Base-by-base conservation (phyloP, 495 filamentous ascomycete genomes). In the Pseudevernia furfuracea region DNA sequence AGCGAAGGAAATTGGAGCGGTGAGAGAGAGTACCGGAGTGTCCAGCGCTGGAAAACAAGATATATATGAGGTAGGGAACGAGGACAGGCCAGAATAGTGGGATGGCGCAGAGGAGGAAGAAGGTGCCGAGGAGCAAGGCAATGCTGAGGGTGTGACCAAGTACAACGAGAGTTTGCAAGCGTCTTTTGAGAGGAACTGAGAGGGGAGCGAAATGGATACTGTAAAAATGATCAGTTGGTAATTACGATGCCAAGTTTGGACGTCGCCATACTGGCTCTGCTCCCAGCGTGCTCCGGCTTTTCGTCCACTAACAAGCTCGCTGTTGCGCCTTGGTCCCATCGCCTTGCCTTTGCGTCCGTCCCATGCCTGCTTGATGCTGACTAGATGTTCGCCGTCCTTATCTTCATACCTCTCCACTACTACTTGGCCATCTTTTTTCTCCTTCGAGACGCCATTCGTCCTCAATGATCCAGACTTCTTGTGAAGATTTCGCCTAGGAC, bases 41-140 rank as follows among this genome's bases (percentile, higher is more conserved):
- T 36, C 84, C 81, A 17, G 89, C 86, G 57, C 84, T 87, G 23
- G 91, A 96, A 69, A 91, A 85, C 36, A 96, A 79, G 66, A 85
- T 78, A 75, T 93, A 90, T 63, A 97, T 78, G 38, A 96, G 81
- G 70, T 97, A 98, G 6, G 92, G 89, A n/a, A 98, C 74, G 17
- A 98, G 76, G 53, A 98, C 69, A 3, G 94, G 94, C 94, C 94
- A 98, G 64, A 87, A 85, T 19, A 98, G 74, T 1, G 95, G 95
- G 65, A 92, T 92, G 53, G 89, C 86, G 75, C 92, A 96, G 52
- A 92, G 84, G 71, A 93, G 89, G 75, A 95, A 97, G 79, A 97
- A 97, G 58, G 83, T 63, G n/a, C 89, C 86, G 28, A 96, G 79
- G 41, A 84, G 82, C 30, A 85, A 78, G 56, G 86, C 86, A 65